Evolutionary conservation across 2,329 filamentous ascomycete genomes (phyloP), one percentile per base, ranked within the genome.

Genomic region (Sporothrix globosa): DNA sequence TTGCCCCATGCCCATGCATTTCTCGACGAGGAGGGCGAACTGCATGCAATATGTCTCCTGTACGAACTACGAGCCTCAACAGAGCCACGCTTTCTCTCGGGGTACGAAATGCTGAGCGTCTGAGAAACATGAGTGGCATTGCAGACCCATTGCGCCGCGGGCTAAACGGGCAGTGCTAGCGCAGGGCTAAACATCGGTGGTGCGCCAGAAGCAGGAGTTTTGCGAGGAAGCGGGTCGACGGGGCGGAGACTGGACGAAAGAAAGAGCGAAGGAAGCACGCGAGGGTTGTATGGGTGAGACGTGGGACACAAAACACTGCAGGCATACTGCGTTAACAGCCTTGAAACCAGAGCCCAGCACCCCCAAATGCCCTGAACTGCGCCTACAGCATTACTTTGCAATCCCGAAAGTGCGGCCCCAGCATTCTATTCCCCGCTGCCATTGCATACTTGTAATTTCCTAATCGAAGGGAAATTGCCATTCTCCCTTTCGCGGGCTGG

Each of bases 381-480:
- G 30, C 56, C 30, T 11, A n/a, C 11, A 6, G 2, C 11, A 17
- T 5, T 19, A 30, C 27, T 0, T 4, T 30, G 27, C 3, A 30
- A 30, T 4, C 3, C 27, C 27, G 27, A 30, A 46, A 39, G 44
- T 41, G 46, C 17, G 27, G 30, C 2, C 61, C 48, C n/a, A n/a
- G 39, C 53, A 53, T 48, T n/a, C 34, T 9, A 34, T 27, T 52
- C 65, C 27, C 7, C 30, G 11, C 2, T 19, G 3, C 34, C 19
- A 17, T 1, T 14, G 9, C 11, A 11, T 21, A 44, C 50, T 56
- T 39, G 30, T 30, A 67, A 67, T 67, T 21, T 68, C 52, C 50
- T 21, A 48, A 4, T n/a, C n/a, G 14, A 63, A 39, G 48, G 65
- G 34, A 67, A 54, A 67, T 54, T 67, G 44, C 61, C 24, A 65